These are phyloP conservation scores for Warburgia ugandensis DNA, from an alignment of 164 flowering plant species.

Conservation along the genomic window DNA sequence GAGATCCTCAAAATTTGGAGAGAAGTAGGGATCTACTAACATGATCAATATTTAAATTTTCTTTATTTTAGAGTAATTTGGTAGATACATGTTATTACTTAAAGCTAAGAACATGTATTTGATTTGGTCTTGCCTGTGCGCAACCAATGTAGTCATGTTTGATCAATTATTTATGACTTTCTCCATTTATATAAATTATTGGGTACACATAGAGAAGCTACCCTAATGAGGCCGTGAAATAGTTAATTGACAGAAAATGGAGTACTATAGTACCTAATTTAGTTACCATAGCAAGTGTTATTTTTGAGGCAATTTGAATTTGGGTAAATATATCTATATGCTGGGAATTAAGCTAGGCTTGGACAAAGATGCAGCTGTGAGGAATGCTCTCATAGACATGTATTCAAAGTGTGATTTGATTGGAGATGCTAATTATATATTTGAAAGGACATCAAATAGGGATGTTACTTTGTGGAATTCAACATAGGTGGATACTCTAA, in stretches of 20 bases:
- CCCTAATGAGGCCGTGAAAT: slow-evolving; percentile 40
- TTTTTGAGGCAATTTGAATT: slow-evolving; percentile 33
- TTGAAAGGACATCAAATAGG: slow-evolving; percentile 34
- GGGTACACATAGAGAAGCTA: slow-evolving; percentile 52
- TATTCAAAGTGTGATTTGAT: slow-evolving; percentile 54
- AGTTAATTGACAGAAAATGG: slow-evolving; percentile 42
- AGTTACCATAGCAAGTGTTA: slow-evolving; percentile 43
- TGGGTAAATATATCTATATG: slow-evolving; percentile 45
- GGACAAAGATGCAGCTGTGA: slow-evolving; percentile 26
- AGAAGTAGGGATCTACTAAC: too few relatives aligned
- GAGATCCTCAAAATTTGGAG: too few relatives aligned
- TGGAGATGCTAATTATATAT: slow-evolving; percentile 37
- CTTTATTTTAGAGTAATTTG: too few relatives aligned
- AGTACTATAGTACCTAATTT: slow-evolving; percentile 36
- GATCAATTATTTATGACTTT: too few relatives aligned
- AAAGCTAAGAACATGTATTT: too few relatives aligned
- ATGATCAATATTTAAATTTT: too few relatives aligned
- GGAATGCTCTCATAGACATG: slow-evolving; percentile 68
- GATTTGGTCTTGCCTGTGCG: too few relatives aligned
- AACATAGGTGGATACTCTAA: slow-evolving; percentile 56
- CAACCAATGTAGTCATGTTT: too few relatives aligned
- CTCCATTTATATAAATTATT: too few relatives aligned
- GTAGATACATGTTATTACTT: too few relatives aligned
- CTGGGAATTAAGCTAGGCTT: slow-evolving; percentile 46
- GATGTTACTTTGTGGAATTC: slow-evolving; percentile 69